These are phyloP conservation scores for Zostera marina DNA, from an alignment of 116 monocot genomes.

Conservation along the genomic window DNA sequence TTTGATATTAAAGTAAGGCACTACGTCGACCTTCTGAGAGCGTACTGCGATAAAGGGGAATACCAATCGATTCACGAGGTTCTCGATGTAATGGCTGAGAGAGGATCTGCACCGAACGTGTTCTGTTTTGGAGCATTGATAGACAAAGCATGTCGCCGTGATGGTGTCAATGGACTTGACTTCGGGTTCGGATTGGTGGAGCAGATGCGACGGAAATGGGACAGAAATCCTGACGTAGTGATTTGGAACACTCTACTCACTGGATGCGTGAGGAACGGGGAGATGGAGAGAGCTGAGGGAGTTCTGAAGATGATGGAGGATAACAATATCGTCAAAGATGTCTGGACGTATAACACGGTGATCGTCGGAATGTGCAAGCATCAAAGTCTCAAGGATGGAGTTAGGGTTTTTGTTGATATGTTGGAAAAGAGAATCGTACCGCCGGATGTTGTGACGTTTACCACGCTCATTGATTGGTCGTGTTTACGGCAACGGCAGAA, in stretches of 20 bases:
- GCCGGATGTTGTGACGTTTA: constrained; percentile 35
- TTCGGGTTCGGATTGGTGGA: constrained; percentile 12
- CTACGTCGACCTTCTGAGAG: constrained; percentile 11
- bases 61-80: constrained; percentile 3
- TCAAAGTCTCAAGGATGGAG: constrained; percentile 7
- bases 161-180: background rate
- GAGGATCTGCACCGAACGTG: constrained; percentile 5
- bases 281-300: constrained; percentile 8
- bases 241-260: constrained; percentile 14
- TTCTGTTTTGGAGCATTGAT: constrained; percentile 12
- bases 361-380: constrained; percentile 9
- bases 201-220: constrained; percentile 11
- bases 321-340: constrained; percentile 3
- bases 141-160: background rate
- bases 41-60: constrained; percentile 7
- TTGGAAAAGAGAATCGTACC: constrained; percentile 6
- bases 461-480: constrained; percentile 14
- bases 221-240: constrained; percentile 13
- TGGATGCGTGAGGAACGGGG: constrained; percentile 11
- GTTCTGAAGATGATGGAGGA: constrained; percentile 14
- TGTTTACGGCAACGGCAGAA: constrained; percentile 4
- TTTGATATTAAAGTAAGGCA: constrained; percentile 17
- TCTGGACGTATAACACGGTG: constrained; percentile 18
- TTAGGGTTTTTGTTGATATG: constrained; percentile 15
- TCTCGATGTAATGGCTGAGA: constrained; percentile 10